Conservation (phyloP, 2,329 filamentous ascomycete species). For the Exophiala phaeomuriformis region DNA sequence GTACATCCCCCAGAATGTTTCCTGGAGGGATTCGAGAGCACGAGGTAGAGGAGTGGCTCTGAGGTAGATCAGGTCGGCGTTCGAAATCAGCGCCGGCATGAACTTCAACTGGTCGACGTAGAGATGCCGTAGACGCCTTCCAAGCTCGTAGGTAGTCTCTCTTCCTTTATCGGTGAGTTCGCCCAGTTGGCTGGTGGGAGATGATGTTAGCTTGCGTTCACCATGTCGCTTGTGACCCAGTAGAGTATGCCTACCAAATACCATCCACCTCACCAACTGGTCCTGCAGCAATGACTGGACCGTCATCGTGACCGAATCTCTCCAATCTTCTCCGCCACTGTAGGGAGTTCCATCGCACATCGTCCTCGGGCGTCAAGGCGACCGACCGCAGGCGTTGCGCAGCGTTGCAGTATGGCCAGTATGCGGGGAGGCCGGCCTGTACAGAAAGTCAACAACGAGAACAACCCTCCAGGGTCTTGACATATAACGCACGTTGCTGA, state of each 20-base stretch:
- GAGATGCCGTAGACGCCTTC: constrained; percentile 59
- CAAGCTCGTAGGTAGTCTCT: constrained; percentile 62
- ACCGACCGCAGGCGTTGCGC: constrained; percentile 63
- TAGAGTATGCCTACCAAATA: constrained; percentile 55
- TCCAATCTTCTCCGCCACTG: constrained; percentile 68
- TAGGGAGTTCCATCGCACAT: constrained; percentile 50
- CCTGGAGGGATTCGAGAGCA: constrained; percentile 69
- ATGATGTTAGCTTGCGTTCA: constrained; percentile 2
- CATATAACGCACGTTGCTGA: constrained; percentile 57
- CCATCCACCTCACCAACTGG: constrained; percentile 64
- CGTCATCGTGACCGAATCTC: constrained; percentile 64
- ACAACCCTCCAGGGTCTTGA: background rate
- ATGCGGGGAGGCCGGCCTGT: constrained; percentile 45
- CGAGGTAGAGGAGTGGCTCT: constrained; percentile 67
- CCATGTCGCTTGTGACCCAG: background rate
- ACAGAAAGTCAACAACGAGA: constrained; percentile 22
- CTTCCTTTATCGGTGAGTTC: constrained; percentile 70
- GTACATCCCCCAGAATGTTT: constrained; percentile 68
- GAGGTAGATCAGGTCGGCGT: constrained; percentile 60
- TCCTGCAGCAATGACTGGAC: constrained; percentile 62
- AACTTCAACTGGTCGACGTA: constrained; percentile 70
- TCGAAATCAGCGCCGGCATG: constrained; percentile 53
- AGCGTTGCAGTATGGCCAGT: constrained; percentile 86
- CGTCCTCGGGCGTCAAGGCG: constrained; percentile 49
- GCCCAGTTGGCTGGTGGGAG: constrained; percentile 41